Evolutionary conservation across 2,329 filamentous ascomycete genomes (phyloP).

Genomic region (Pyricularia sp.): DNA sequence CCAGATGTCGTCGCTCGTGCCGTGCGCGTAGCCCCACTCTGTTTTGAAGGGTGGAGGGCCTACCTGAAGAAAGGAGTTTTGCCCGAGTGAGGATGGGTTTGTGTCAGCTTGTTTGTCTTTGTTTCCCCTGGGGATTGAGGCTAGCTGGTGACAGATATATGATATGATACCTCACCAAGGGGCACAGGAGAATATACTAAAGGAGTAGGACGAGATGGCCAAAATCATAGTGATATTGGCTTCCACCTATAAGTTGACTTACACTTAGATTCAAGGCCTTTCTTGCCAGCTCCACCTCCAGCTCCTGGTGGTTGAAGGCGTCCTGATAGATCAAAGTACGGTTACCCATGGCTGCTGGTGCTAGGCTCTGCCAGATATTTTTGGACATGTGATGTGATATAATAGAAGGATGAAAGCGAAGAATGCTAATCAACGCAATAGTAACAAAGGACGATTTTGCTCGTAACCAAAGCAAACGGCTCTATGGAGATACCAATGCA

Average conservation of each 20-base stretch:
- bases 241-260: neutral
- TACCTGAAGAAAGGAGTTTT: neutral
- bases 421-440: neutral
- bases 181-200: neutral
- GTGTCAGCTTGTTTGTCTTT: neutral
- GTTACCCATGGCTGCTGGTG: neutral
- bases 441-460: neutral
- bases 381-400: neutral
- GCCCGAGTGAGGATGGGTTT: neutral
- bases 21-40: conserved; percentile 6
- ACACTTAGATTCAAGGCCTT: neutral
- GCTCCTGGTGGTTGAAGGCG: conserved; percentile 1
- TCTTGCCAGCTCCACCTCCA: neutral
- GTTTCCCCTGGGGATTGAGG: neutral
- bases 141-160: neutral
- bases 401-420: neutral
- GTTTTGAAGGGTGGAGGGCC: neutral
- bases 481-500: neutral
- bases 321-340: neutral
- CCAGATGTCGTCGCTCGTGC: conserved; percentile 4
- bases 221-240: neutral
- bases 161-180: neutral
- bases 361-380: neutral
- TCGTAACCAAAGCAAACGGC: neutral
- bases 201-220: neutral